phyloP scores from a whole-genome alignment of 164 flowering plant genomes.

The Liriodendron chinense region DNA sequence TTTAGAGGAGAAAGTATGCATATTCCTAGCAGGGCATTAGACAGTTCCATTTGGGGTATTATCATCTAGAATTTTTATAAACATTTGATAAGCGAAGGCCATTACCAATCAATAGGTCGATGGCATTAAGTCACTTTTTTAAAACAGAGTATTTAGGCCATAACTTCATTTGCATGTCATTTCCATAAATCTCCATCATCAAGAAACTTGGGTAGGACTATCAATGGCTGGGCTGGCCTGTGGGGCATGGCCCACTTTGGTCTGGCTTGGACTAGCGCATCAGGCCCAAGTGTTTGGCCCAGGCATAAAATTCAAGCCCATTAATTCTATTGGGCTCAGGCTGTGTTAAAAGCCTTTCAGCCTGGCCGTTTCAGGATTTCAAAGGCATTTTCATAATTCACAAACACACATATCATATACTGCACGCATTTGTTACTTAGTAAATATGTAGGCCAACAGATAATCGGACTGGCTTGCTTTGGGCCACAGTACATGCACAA shows the following conservation, averaged over 20 bases:
- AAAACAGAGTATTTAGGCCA: no score
- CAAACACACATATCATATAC: neutral
- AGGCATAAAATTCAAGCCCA: neutral
- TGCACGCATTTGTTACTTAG: neutral
- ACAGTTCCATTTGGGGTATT: no score
- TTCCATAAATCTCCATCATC: no score
- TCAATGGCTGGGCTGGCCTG: neutral
- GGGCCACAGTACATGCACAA: neutral
- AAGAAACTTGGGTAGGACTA: no score
- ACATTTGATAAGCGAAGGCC: no score
- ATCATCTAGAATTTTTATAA: no score
- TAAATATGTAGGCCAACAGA: neutral
- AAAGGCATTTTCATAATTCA: no score
- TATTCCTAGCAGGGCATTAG: no score
- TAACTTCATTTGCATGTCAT: no score
- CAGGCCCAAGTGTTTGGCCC: neutral
- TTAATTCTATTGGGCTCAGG: neutral
- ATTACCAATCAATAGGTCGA: no score
- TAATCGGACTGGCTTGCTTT: neutral
- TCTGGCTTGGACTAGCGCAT: neutral
- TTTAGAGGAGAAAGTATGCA: no score
- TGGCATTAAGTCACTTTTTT: no score
- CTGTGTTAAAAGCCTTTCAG: neutral
- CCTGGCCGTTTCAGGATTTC: neutral
- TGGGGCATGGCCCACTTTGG: neutral